These are phyloP conservation scores for Cercophora sp. DNA, from an alignment of 495 filamentous ascomycete genomes.

Conservation along the genomic window DNA sequence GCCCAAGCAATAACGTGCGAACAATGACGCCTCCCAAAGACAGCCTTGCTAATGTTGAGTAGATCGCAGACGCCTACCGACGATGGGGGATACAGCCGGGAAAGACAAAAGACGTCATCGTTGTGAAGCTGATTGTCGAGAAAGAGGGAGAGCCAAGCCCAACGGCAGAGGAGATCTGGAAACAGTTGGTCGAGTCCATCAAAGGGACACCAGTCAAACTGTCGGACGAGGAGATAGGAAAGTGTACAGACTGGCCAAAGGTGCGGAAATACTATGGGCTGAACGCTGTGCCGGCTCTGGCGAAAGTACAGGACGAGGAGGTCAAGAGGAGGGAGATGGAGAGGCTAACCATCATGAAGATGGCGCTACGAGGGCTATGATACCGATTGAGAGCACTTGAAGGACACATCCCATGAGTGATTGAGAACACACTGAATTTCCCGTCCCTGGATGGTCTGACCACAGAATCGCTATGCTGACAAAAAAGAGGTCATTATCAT, in stretches of 20 bases:
- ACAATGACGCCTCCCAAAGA: conserved; percentile 14
- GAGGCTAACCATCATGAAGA: conserved; percentile 59
- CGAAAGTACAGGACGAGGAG: conserved; percentile 29
- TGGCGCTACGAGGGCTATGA: conserved; percentile 65
- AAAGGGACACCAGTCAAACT: conserved; percentile 60
- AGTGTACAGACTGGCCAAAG: conserved; percentile 59
- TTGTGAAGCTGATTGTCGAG: conserved; percentile 61
- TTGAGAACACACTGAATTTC: too few relatives aligned
- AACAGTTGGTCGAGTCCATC: conserved; percentile 60
- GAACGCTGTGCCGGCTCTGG: conserved; percentile 46
- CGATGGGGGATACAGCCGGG: conserved; percentile 73
- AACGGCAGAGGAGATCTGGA: conserved; percentile 52
- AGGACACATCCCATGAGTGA: too few relatives aligned
- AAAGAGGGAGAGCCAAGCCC: background rate
- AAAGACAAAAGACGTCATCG: conserved; percentile 61
- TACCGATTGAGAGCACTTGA: background rate
- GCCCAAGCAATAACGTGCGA: conserved; percentile 76
- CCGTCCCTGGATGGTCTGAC: too few relatives aligned
- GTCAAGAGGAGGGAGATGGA: conserved; percentile 53
- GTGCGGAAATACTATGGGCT: conserved; percentile 84
- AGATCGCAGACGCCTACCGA: conserved; percentile 91
- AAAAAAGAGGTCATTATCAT: conserved; percentile 4
- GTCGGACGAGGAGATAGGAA: conserved; percentile 56
- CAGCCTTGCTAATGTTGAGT: conserved; percentile 13
- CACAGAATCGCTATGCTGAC: too few relatives aligned